Evolutionary conservation across 805 yeast genomes (phyloP).

Genomic region (Myxozyma melibiosi): DNA sequence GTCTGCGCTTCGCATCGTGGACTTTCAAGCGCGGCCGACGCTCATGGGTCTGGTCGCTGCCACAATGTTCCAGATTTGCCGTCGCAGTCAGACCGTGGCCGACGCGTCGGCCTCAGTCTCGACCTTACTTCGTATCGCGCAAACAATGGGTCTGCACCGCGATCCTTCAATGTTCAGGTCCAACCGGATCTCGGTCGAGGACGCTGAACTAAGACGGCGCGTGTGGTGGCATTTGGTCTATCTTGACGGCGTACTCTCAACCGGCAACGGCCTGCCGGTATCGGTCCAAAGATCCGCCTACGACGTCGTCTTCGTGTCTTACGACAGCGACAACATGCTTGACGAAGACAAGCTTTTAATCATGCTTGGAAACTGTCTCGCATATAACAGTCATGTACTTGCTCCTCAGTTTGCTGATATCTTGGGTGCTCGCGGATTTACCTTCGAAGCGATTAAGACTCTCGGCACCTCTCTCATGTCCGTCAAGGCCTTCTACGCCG

Average conservation of each 20-base stretch:
- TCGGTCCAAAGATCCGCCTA: constrained; percentile 3
- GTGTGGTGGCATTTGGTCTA: constrained; percentile 26
- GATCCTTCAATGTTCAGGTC: constrained; percentile 15
- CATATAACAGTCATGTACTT: neutral
- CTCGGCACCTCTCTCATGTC: neutral
- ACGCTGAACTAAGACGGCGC: constrained; percentile 10
- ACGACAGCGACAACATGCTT: constrained; percentile 5
- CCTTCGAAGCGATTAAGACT: neutral
- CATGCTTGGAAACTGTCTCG: neutral
- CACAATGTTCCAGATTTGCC: constrained; percentile 18
- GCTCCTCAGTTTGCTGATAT: constrained; percentile 11
- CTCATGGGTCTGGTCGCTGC: constrained; percentile 13
- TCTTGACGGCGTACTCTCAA: constrained; percentile 17
- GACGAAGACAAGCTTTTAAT: constrained; percentile 14
- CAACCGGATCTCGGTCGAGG: neutral
- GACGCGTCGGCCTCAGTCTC: constrained; percentile 15
- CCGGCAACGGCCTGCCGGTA: constrained; percentile 24
- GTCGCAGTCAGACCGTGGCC: constrained; percentile 7
- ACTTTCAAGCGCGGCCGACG: constrained; percentile 20
- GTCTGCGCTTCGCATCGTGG: neutral
- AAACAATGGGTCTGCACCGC: constrained; percentile 26
- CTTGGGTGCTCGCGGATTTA: constrained; percentile 10
- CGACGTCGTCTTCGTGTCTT: constrained; percentile 15
- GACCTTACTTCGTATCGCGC: constrained; percentile 18
- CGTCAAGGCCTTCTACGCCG: neutral